Percentiles rank a stretch among this genome's conserved stretches.
These are phyloP conservation scores for Saccharomyces uvarum DNA, from an alignment of 1,139 yeast genomes.

Conservation along the genomic window DNA sequence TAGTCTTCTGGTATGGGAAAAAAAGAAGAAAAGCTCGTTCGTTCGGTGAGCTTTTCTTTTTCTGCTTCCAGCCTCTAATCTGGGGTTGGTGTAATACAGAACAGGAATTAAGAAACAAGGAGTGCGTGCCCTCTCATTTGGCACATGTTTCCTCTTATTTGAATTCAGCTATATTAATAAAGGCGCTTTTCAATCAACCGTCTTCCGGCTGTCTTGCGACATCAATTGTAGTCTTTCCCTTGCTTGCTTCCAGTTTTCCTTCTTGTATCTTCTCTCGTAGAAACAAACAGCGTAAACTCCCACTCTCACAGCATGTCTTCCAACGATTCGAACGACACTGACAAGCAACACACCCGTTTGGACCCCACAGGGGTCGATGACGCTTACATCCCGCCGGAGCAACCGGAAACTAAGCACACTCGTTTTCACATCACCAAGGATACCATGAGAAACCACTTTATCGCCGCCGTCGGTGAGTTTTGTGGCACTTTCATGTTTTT, in stretches of 20 bases:
- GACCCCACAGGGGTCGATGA: neutral
- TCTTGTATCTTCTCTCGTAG: no score
- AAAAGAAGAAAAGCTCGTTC: neutral
- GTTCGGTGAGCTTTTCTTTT: neutral
- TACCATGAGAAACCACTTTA: constrained; percentile 41
- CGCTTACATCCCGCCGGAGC: neutral
- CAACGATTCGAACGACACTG: neutral
- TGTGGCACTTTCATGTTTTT: constrained; percentile 80
- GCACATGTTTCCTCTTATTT: no score
- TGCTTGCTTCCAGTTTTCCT: no score
- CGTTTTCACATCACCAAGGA: constrained; percentile 20
- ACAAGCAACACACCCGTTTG: neutral
- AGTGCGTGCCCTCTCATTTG: no score
- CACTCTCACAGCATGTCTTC: neutral
- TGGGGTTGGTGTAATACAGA: no score
- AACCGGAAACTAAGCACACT: neutral
- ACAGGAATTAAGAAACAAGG: no score
- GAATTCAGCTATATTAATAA: no score
- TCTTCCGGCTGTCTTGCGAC: no score
- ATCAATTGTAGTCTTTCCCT: no score
- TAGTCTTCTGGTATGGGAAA: neutral
- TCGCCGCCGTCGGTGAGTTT: constrained; percentile 61
- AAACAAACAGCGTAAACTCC: no score
- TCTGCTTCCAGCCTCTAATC: neutral
- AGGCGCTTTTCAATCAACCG: no score